Percentiles rank a stretch among this genome's conserved stretches.
Conservation (phyloP, 2,329 filamentous ascomycete genomes). For the Ophiobolus disseminans region DNA sequence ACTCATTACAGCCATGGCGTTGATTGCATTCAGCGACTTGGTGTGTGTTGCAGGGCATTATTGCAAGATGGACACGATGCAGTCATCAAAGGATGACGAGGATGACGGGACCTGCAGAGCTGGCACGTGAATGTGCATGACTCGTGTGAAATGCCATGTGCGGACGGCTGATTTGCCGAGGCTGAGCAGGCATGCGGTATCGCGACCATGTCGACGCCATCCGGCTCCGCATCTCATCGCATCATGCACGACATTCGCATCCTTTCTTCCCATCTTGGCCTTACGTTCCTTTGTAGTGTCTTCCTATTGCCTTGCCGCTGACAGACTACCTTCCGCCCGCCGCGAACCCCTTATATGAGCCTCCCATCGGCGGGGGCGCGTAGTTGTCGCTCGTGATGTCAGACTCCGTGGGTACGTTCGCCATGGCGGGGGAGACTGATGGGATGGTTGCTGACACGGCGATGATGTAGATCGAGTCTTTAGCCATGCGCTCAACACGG, state of each 20-base stretch:
- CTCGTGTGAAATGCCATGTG: constrained; percentile 10
- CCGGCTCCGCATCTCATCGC: constrained; percentile 20
- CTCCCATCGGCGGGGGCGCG: constrained; percentile 23
- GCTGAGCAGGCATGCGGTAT: constrained; percentile 5
- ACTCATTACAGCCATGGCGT: no score
- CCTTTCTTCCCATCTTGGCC: background rate
- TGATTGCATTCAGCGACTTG: no score
- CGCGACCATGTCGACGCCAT: constrained; percentile 9
- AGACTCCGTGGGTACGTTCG: constrained; percentile 50
- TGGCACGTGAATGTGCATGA: constrained; percentile 11
- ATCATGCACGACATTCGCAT: constrained; percentile 19
- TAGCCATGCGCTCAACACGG: constrained; percentile 97
- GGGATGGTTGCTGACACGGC: constrained; percentile 7
- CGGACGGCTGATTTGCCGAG: background rate
- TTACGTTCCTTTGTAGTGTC: background rate
- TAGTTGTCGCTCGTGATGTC: constrained; percentile 42
- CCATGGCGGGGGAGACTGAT: background rate
- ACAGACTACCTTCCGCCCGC: background rate
- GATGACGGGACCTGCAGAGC: no score
- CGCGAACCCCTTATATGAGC: constrained; percentile 15
- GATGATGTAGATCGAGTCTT: constrained; percentile 83
- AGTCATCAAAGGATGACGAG: no score
- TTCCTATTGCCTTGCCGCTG: background rate
- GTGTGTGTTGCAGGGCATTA: no score
- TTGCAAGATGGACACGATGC: no score